Evolutionary conservation across 768 basidiomycete genomes (phyloP), one percentile per base, ranked within the genome.

Genomic region (Chlorophyllum brunneum): DNA sequence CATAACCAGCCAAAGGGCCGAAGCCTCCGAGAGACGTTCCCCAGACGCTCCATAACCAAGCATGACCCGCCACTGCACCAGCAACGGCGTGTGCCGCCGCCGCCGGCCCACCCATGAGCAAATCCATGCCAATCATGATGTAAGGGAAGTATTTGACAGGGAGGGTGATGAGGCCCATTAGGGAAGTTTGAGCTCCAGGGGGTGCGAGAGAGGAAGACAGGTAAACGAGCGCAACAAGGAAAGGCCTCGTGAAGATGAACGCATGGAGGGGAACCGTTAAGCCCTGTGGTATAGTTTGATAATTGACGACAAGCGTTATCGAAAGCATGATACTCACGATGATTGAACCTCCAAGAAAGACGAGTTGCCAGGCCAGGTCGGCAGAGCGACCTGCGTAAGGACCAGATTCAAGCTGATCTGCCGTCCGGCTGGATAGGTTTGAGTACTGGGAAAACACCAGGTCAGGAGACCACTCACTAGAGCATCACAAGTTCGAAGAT

Each of bases 31-130:
- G 62, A 4, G 45, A 20, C 15, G 65, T 69, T 27, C 70, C 69
- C 75, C 83, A 83, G 6, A 89, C 74, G 22, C 70, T 62, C 83
- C 83, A 88, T 83, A 85, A 91, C 87, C 89, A 93, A 7, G 80
- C 63, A 63, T 94, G 90, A 0, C 92, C 92, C 2, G 85, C 78
- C 27, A 89, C 75, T 29, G 86, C 77, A 6, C 92, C 92, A 0
- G 84, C 83, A 42, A 90, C 63, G 22, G 77, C 70, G 23, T 72
- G 60, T 5, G 81, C 78, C 3, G 83, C 86, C 2, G 76, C 79
- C 1, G 54, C 33, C 0, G 83, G 79, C 3, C 86, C 87, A 9
- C 69, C 81, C 54, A 76, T 75, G 60, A 93, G 62, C 41, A 88
- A 63, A 65, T 94, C 92, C 60, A 95, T 67, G 31, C 63, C 81